Evolutionary conservation across 2,329 filamentous ascomycete genomes (phyloP).

Genomic region (Epichloe typhina): DNA sequence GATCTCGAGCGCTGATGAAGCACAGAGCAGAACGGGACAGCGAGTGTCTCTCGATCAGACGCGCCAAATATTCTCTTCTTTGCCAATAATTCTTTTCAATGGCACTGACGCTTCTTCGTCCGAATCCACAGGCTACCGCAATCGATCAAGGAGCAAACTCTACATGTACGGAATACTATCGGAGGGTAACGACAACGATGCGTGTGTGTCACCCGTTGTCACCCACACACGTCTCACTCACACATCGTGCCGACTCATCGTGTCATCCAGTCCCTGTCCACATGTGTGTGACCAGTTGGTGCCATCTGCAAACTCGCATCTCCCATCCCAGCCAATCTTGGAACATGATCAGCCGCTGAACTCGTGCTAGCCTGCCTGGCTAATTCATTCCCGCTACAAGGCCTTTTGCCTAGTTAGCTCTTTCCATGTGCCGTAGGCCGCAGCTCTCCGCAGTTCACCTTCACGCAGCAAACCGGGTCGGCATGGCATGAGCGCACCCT

Average conservation of each 20-base stretch:
- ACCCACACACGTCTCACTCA: background rate
- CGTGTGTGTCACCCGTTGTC: background rate
- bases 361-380: constrained; percentile 8
- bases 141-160: too few species aligned
- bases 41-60: background rate
- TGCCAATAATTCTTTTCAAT: too few species aligned
- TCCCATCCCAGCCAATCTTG: constrained; percentile 38
- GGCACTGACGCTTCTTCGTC: too few species aligned
- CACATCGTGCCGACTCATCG: background rate
- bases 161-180: too few species aligned
- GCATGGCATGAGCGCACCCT: background rate
- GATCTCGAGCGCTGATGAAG: background rate
- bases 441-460: background rate
- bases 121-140: too few species aligned
- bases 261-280: constrained; percentile 10
- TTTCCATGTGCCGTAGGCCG: background rate
- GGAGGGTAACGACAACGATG: background rate
- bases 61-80: too few species aligned
- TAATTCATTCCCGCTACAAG: constrained; percentile 9
- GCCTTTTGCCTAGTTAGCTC: constrained; percentile 1
- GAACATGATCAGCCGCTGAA: constrained; percentile 32
- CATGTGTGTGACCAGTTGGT: constrained; percentile 14
- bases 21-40: background rate
- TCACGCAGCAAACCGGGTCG: background rate
- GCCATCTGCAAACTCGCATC: constrained; percentile 13